These are phyloP conservation scores for Arxiozyma slooffiae DNA, from an alignment of 1,139 yeast species.

Conservation along the genomic window DNA sequence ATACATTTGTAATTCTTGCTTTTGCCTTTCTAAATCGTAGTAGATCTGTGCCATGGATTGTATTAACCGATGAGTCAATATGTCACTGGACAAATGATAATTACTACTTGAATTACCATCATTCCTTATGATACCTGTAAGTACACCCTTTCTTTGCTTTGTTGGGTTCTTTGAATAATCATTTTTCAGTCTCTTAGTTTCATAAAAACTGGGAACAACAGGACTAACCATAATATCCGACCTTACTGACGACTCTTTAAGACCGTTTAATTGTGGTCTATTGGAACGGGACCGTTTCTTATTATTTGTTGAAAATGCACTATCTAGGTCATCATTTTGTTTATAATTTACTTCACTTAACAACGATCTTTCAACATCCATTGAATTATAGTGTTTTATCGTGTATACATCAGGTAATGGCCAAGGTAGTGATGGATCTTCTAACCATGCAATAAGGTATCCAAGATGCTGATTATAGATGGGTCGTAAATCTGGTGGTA, in stretches of 20 bases:
- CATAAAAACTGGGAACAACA: constrained; percentile 38
- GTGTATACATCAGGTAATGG: constrained; percentile 68
- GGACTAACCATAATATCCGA: neutral
- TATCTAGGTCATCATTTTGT: constrained; percentile 29
- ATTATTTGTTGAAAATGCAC: constrained; percentile 17
- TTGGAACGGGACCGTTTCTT: constrained; percentile 11
- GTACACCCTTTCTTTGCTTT: constrained; percentile 45
- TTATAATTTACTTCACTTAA: constrained; percentile 65
- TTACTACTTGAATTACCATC: constrained; percentile 27
- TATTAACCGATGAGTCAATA: constrained; percentile 43
- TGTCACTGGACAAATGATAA: constrained; percentile 30
- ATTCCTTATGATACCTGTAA: constrained; percentile 48
- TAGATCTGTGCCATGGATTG: constrained; percentile 34
- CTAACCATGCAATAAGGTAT: constrained; percentile 55
- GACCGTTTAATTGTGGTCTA: constrained; percentile 14
- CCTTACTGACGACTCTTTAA: neutral
- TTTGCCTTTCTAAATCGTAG: constrained; percentile 22
- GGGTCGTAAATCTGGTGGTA: constrained; percentile 74
- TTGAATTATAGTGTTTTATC: constrained; percentile 52
- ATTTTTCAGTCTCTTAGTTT: constrained; percentile 54
- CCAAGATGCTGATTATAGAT: constrained; percentile 59
- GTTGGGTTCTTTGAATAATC: constrained; percentile 61
- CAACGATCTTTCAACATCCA: constrained; percentile 70
- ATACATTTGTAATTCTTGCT: constrained; percentile 27
- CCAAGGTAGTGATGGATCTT: constrained; percentile 43